Conservation (phyloP, 306 rosid species). For the Quercus engelmannii region DNA sequence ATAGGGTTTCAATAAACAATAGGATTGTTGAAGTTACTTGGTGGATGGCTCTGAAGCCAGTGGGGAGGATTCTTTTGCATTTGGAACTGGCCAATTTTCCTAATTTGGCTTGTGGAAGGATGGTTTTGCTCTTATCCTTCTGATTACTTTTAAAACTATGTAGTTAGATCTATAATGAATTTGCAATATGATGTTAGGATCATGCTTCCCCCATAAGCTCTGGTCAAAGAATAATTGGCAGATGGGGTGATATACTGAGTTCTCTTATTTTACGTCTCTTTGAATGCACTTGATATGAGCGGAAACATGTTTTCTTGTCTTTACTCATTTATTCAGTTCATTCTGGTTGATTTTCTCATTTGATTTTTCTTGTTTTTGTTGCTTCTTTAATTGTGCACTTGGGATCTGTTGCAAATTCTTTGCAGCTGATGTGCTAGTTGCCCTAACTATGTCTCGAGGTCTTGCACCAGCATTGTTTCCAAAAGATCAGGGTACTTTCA, state of each 20-base stretch:
- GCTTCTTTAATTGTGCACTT: background rate
- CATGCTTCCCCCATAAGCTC: slow-evolving; percentile 10
- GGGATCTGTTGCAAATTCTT: background rate
- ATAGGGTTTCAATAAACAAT: slow-evolving; percentile 52
- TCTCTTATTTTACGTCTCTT: background rate
- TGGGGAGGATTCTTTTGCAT: slow-evolving; percentile 40
- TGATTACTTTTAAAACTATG: slow-evolving; percentile 17
- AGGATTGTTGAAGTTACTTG: slow-evolving; percentile 40
- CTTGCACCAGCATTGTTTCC: no score
- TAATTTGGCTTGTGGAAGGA: slow-evolving; percentile 40
- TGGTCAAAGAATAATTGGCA: background rate
- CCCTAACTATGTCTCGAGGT: no score
- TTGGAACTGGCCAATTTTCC: slow-evolving; percentile 40
- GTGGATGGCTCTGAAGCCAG: slow-evolving; percentile 34
- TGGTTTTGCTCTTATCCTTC: slow-evolving; percentile 82
- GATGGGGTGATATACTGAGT: background rate
- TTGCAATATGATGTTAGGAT: slow-evolving; percentile 31
- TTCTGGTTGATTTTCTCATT: background rate
- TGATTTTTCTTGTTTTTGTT: background rate
- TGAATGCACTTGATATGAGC: background rate
- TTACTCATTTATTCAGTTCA: background rate
- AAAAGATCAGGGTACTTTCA: background rate
- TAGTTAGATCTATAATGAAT: slow-evolving; percentile 50
- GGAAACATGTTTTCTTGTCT: no score
- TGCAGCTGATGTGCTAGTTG: background rate